Percentiles rank a stretch among this genome's conserved stretches.
phyloP scores from a whole-genome alignment of 345 rosid species.

The Noccaea bulbosa region DNA sequence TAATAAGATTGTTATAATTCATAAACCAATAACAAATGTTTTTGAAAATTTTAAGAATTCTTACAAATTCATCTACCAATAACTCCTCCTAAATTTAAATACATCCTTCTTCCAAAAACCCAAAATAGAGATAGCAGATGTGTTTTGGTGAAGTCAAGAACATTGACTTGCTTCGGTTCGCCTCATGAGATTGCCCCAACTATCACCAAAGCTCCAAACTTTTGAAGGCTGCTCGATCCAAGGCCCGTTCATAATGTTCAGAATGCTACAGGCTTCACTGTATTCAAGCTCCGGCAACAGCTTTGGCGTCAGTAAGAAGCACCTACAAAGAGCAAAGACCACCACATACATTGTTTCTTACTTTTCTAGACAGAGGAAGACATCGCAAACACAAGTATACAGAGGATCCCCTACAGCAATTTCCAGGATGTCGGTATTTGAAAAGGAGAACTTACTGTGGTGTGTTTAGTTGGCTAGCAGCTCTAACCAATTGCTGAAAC shows the following conservation, averaged over 20 bases:
- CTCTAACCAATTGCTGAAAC: slow-evolving; percentile 97
- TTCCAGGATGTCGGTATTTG: background rate
- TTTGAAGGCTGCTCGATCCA: slow-evolving; percentile 84
- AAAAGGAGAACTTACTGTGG: slow-evolving; percentile 65
- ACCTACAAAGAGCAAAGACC: slow-evolving; percentile 50
- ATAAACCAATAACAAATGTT: too few species aligned
- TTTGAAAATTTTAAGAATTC: too few species aligned
- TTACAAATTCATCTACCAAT: too few species aligned
- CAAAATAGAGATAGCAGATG: background rate
- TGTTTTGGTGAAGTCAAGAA: slow-evolving; percentile 23
- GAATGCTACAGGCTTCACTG: slow-evolving; percentile 88
- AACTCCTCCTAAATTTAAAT: background rate
- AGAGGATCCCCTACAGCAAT: background rate
- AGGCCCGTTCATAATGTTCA: slow-evolving; percentile 95
- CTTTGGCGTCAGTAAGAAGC: slow-evolving; percentile 90
- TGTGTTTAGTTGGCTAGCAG: slow-evolving; percentile 90
- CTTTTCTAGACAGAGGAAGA: too few species aligned
- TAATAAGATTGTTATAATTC: too few species aligned
- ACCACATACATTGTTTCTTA: too few species aligned
- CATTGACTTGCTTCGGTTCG: slow-evolving; percentile 43
- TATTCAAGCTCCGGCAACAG: slow-evolving; percentile 84
- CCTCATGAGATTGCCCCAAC: slow-evolving; percentile 63
- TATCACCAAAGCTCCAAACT: slow-evolving; percentile 79
- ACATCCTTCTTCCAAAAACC: background rate
- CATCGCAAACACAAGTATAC: background rate